phyloP scores from a whole-genome alignment of 345 rosid species.

The Litchi chinensis region DNA sequence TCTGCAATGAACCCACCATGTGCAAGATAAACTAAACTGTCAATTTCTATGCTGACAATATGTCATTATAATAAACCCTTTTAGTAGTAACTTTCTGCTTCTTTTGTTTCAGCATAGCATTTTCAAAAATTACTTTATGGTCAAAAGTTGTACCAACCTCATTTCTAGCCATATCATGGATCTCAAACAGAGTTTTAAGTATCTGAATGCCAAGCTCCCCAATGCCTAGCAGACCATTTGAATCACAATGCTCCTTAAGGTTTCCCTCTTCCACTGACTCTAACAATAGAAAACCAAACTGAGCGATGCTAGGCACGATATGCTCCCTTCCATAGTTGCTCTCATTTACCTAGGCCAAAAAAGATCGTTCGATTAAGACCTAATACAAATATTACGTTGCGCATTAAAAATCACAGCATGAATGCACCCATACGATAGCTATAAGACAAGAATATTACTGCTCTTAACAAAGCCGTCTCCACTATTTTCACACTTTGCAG shows the following conservation, averaged over 20 bases:
- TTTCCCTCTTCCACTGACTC: slow-evolving; percentile 62
- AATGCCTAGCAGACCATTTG: slow-evolving; percentile 53
- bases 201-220: slow-evolving; percentile 75
- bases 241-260: slow-evolving; percentile 32
- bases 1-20: slow-evolving; percentile 41
- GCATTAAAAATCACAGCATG: neutral
- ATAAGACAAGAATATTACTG: slow-evolving; percentile 44
- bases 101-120: neutral
- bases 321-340: slow-evolving; percentile 82
- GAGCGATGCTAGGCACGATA: slow-evolving; percentile 69
- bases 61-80: neutral
- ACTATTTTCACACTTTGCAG: slow-evolving; percentile 45
- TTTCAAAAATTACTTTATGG: neutral
- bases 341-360: slow-evolving; percentile 61
- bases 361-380: neutral
- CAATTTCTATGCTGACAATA: neutral
- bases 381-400: slow-evolving; percentile 9
- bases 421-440: slow-evolving; percentile 11
- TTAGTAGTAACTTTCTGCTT: neutral
- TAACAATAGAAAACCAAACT: slow-evolving; percentile 67
- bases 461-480: slow-evolving; percentile 72
- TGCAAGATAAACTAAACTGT: neutral
- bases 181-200: slow-evolving; percentile 69
- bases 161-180: slow-evolving; percentile 82
- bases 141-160: slow-evolving; percentile 52